These are phyloP conservation scores for Blastobotrys malaysiensis DNA, from an alignment of 1,139 yeast species.

Conservation along the genomic window DNA sequence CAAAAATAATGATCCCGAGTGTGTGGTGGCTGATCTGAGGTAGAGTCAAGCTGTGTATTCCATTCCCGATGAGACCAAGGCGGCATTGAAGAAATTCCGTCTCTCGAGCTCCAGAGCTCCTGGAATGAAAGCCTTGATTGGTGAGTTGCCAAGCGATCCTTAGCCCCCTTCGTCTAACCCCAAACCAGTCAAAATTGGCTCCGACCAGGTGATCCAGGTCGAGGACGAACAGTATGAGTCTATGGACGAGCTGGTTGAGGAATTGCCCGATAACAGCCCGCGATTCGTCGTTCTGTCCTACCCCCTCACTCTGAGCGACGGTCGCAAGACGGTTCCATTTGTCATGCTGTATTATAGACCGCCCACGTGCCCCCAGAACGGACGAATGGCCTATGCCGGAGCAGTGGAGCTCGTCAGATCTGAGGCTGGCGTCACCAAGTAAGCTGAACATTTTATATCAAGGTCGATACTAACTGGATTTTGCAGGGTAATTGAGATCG, in stretches of 20 bases:
- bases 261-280: constrained; percentile 77
- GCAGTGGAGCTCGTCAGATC: constrained; percentile 75
- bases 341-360: constrained; percentile 84
- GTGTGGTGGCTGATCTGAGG: background rate
- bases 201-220: constrained; percentile 21
- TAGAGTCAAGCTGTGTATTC: constrained; percentile 41
- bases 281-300: constrained; percentile 73
- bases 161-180: background rate
- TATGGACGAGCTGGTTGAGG: constrained; percentile 61
- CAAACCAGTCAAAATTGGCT: constrained; percentile 17
- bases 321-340: constrained; percentile 66
- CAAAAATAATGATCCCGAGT: background rate
- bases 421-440: constrained; percentile 70
- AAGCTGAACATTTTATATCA: too few species aligned
- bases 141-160: constrained; percentile 35
- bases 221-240: constrained; percentile 21
- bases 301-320: constrained; percentile 64
- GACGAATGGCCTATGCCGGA: constrained; percentile 84
- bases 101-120: constrained; percentile 63
- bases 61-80: constrained; percentile 59
- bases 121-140: constrained; percentile 59
- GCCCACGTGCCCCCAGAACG: constrained; percentile 70
- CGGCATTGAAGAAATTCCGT: constrained; percentile 62
- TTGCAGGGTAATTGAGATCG: constrained; percentile 30
- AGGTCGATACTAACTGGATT: background rate